Conservation (phyloP, 2,329 filamentous ascomycete genomes). For the Cercospora nicotianae region DNA sequence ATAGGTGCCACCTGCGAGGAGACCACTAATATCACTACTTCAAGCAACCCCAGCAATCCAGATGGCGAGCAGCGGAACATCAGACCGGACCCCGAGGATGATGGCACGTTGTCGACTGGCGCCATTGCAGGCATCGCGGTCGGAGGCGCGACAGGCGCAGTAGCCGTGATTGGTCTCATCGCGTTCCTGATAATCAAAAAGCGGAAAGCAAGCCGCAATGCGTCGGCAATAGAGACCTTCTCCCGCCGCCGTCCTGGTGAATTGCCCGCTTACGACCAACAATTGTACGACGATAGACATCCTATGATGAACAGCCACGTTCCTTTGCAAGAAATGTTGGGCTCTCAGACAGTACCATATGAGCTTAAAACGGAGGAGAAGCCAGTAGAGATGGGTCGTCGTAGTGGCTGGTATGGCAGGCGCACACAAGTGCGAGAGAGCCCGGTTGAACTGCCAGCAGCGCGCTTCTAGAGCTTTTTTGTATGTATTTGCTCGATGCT, state of each 20-base stretch:
- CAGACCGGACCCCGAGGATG: background rate
- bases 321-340: constrained; percentile 7
- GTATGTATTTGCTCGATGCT: background rate
- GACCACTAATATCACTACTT: background rate
- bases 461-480: background rate
- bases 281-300: background rate
- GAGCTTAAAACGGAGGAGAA: constrained; percentile 12
- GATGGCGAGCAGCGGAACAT: background rate
- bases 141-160: background rate
- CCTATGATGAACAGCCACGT: constrained; percentile 1
- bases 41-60: background rate
- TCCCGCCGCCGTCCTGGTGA: background rate
- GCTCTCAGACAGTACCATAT: constrained; percentile 8
- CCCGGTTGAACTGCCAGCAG: constrained; percentile 2
- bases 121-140: constrained; percentile 11
- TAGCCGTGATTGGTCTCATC: background rate
- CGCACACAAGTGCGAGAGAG: background rate
- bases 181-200: background rate
- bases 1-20: constrained; percentile 18
- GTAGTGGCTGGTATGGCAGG: background rate
- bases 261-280: background rate
- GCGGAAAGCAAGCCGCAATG: background rate
- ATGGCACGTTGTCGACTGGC: background rate
- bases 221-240: background rate
- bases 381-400: constrained; percentile 6